Base-by-base conservation (phyloP, 164 flowering plant genomes). In the Berberis vulgaris region DNA sequence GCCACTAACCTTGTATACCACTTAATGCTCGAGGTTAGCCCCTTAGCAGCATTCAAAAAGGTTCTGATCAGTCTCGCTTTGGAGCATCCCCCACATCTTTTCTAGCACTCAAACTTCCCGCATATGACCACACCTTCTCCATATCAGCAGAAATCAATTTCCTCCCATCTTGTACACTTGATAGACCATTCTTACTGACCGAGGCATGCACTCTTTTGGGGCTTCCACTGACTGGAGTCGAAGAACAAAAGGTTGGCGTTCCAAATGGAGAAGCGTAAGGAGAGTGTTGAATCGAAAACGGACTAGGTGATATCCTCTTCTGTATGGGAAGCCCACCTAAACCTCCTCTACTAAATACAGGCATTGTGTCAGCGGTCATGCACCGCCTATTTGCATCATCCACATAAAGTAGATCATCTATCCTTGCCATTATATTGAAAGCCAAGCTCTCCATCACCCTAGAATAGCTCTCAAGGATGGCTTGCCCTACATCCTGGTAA, bases 381-480 rank as follows among this genome's bases (percentile, higher is more conserved):
- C 82, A 73, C 43, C 54, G 73, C 74, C 65, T 82, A 7, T 70
- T 79, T 63, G 85, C 80, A 57, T 88, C 89, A 60, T 89, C 96
- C 5, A 82, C 86, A 54, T 77, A 83, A 26, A 85, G 74, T 26
- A 89, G 75, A 74, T 87, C 96, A 61, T 89, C 91, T 43, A 89
- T 82, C 65, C 94, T 78, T 7, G 89, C 85, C 77, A 82, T 77
- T 65, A 86, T 77, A 69, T 86, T 89, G 75, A 83, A 84, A 56
- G 96, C 91, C 66, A 89, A 75, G 76, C 88, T 83, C 66, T 89
- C 91, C 81, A 89, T 65, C 65, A 85, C 89, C 75, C 96, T 84
- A 1, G 96, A 89, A 72, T 89, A 89, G 81, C 94, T 86, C 73
- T 87, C 96, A n/a, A 87, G 89, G 61, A 89, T 86, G 2, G 96